phyloP scores from a whole-genome alignment of 2,329 filamentous ascomycete species.

The Paraconiothyrium sp. region DNA sequence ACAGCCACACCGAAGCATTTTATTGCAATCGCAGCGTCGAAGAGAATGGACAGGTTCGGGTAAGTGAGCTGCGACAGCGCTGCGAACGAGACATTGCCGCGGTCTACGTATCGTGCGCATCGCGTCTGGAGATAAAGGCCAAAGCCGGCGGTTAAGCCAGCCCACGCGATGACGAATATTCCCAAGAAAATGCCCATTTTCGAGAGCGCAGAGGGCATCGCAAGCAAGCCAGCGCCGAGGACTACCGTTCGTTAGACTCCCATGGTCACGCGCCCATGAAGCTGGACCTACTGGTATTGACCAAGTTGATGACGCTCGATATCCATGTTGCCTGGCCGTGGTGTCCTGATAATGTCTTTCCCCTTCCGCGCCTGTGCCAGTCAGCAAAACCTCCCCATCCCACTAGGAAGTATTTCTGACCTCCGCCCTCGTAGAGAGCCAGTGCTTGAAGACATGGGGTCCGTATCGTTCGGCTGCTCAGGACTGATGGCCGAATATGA shows the following conservation, averaged over 20 bases:
- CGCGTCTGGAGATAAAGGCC: conserved; percentile 93
- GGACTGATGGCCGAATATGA: conserved; percentile 57
- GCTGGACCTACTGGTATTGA: conserved; percentile 83
- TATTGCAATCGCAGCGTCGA: conserved; percentile 93
- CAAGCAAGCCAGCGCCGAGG: conserved; percentile 90
- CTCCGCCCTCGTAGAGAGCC: conserved; percentile 51
- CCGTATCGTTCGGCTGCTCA: conserved; percentile 50
- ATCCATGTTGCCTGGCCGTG: conserved; percentile 83
- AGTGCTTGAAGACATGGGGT: conserved; percentile 53
- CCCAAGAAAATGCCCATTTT: conserved; percentile 94
- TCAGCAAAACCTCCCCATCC: conserved; percentile 29
- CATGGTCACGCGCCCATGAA: background rate
- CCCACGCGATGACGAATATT: conserved; percentile 87
- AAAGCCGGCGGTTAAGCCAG: conserved; percentile 86
- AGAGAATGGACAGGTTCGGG: conserved; percentile 92
- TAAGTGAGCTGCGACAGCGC: conserved; percentile 97
- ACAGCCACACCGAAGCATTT: conserved; percentile 98
- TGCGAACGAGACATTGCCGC: conserved; percentile 90
- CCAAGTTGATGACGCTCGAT: conserved; percentile 92
- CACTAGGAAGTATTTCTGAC: conserved; percentile 26
- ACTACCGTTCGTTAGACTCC: conserved; percentile 62
- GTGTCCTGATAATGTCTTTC: conserved; percentile 74
- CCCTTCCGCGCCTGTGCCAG: conserved; percentile 62
- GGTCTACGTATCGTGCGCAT: conserved; percentile 91
- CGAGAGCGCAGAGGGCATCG: conserved; percentile 93